These are phyloP conservation scores for Suillus subluteus DNA, from an alignment of 768 basidiomycete genomes.

Conservation along the genomic window DNA sequence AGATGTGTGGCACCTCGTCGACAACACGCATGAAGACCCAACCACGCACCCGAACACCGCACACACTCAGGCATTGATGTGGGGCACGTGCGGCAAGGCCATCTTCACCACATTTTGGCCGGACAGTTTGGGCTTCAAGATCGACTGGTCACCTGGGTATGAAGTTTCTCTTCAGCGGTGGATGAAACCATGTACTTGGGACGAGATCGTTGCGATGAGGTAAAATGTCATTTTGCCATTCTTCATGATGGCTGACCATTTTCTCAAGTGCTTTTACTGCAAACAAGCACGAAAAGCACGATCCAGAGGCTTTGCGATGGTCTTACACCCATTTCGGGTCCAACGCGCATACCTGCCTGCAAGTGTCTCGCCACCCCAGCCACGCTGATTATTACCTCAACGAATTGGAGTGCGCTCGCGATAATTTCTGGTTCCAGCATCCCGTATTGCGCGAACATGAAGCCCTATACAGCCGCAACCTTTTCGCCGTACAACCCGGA, in stretches of 20 bases:
- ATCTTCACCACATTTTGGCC: slow-evolving; percentile 2
- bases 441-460: slow-evolving; percentile 1
- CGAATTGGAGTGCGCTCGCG: background rate
- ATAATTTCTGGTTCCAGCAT: background rate
- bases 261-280: background rate
- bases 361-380: background rate
- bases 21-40: background rate
- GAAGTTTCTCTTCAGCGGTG: background rate
- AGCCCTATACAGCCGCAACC: background rate
- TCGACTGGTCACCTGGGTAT: slow-evolving; percentile 5
- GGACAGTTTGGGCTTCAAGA: background rate
- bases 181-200: slow-evolving; percentile 2
- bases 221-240: background rate
- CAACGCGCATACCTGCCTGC: background rate
- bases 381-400: background rate
- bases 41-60: background rate
- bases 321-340: slow-evolving; percentile 1
- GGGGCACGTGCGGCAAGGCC: slow-evolving; percentile 2
- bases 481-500: slow-evolving; percentile 1
- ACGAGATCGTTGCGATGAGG: slow-evolving; percentile 2
- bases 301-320: slow-evolving; percentile 1
- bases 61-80: slow-evolving; percentile 2
- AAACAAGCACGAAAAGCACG: background rate
- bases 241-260: background rate
- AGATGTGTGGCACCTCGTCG: slow-evolving; percentile 5